Evolutionary conservation across 768 basidiomycete genomes (phyloP), one percentile per base, ranked within the genome.

Genomic region (Tulasnella sp.): DNA sequence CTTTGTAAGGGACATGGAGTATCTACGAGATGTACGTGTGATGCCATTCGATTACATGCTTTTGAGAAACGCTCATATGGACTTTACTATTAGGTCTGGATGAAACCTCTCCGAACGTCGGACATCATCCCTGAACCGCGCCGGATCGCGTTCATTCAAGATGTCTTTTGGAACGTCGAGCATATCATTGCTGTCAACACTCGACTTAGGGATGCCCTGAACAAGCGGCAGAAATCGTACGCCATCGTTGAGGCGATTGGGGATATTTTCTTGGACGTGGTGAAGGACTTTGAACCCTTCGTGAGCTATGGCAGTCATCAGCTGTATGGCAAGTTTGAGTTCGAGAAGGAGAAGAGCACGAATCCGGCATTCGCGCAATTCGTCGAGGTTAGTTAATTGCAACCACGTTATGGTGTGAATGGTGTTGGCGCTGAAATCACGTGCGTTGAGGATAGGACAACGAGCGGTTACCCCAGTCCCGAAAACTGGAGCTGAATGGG

Each of bases 1-100:
- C 73, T 98, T 99, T 71, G 94, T 99, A 47, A 81, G 91, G 59
- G 96, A 97, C 72, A 82, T 98, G 82, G 96, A 99, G 72, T 98
- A 98, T 68, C 79, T 99, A 49, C 85, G 94, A 64, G 95, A 98
- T 69, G 88, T 95, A 67, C 66, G 88, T 56, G 34, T 10, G 13
- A 23, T 11, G 23, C 24, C 13, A n/a, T 52, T 29, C 10, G 9
- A 7, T 9, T 29, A 5, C 13, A 52, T 4, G 17, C 7, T 17
- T 4, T 34, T 34, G 51, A 52, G n/a, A 5, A 15, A 38, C 34
- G 15, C 27, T 23, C n/a, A n/a, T 29, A 49, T 51, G 59, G 24
- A 10, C 17, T 26, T 48, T 63, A 44, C 38, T 21, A 27, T 55
- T 19, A 95, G 92, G 77, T 78, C 56, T 99, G 96, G 96, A 81